Base-by-base conservation (phyloP, 768 basidiomycete species). In the Amanita rubescens region DNA sequence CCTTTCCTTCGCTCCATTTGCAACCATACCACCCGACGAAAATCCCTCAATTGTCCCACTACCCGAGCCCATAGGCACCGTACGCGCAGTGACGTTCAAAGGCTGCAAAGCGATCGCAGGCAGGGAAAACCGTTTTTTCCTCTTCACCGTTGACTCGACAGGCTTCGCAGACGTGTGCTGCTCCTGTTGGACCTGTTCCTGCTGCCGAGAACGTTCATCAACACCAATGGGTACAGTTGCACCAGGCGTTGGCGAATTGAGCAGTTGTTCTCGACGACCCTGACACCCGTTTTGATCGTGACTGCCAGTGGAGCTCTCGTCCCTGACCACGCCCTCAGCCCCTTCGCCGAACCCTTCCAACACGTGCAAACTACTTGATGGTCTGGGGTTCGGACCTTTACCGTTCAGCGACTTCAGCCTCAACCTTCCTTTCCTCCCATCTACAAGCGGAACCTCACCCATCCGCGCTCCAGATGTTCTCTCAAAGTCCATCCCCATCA, bases 81-180 rank as follows among this genome's bases (percentile, higher is more conserved):
- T 77, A 17, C 80, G 75, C 19, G 84, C 79, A 25, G 82, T 85
- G 12, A 90, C 87, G 15, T 78, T 80, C 27, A 81, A 81, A 27
- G 82, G 81, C 58, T 90, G 87, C 64, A 90, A 58, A 34, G 84
- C 87, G 34, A 91, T 73, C n/a, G 85, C 85, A 43, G 88, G 86
- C 47, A 86, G 56, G 46, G 89, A 90, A 60, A 89, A 89, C 35
- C 86, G 77, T 62, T 87, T 86, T 60, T 72, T 73, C 60, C 80
- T 66, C 58, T 84, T 69, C 41, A 75, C 77, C 0, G 73, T 60
- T 46, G 32, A 43, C 24, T 51, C 50, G 12, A 30, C 17, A 4
- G 19, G 41, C 20, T 56, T 45, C 22, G 24, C 27, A n/a, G 17
- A 50, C 15, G 24, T 10, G 35, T 4, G 22, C 9, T 9, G 24